Evolutionary conservation across 805 yeast genomes (phyloP).

Genomic region (Huiozyma sinensis): DNA sequence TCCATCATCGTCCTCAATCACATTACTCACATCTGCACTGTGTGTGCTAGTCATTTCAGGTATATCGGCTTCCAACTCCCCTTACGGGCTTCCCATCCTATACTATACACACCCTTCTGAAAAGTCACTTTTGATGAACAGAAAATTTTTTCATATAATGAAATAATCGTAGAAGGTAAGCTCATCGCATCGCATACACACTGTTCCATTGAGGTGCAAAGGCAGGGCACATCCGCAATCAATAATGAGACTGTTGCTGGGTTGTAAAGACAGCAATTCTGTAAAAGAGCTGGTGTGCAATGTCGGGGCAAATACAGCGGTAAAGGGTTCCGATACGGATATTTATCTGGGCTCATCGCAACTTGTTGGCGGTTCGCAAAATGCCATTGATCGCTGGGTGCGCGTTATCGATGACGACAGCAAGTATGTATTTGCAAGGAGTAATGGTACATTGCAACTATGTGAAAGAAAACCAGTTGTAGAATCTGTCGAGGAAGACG

Average conservation of each 20-base stretch:
- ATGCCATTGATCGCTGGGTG: slow-evolving; percentile 29
- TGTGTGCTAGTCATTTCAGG: no score
- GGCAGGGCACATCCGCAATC: not conserved
- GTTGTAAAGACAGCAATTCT: slow-evolving; percentile 60
- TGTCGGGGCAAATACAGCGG: slow-evolving; percentile 72
- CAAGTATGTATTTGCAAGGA: slow-evolving; percentile 31
- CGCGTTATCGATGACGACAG: no score
- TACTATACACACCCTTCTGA: no score
- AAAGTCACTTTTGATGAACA: not conserved
- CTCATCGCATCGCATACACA: slow-evolving; percentile 1
- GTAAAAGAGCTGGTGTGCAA: slow-evolving; percentile 53
- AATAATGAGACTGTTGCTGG: slow-evolving; percentile 48
- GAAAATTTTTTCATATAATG: not conserved
- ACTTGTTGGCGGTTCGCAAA: slow-evolving; percentile 1
- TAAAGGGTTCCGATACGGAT: slow-evolving; percentile 37
- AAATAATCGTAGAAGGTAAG: slow-evolving; percentile 1
- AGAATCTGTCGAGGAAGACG: not conserved
- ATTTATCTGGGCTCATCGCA: no score
- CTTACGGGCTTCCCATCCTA: no score
- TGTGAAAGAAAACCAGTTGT: slow-evolving; percentile 15
- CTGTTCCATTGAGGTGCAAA: not conserved
- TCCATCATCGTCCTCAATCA: slow-evolving; percentile 16
- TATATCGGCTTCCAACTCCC: no score
- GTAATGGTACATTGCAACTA: slow-evolving; percentile 34
- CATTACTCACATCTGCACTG: not conserved